Evolutionary conservation across 2,329 filamentous ascomycete genomes (phyloP).

Genomic region (Reticulascus tulasneorum): DNA sequence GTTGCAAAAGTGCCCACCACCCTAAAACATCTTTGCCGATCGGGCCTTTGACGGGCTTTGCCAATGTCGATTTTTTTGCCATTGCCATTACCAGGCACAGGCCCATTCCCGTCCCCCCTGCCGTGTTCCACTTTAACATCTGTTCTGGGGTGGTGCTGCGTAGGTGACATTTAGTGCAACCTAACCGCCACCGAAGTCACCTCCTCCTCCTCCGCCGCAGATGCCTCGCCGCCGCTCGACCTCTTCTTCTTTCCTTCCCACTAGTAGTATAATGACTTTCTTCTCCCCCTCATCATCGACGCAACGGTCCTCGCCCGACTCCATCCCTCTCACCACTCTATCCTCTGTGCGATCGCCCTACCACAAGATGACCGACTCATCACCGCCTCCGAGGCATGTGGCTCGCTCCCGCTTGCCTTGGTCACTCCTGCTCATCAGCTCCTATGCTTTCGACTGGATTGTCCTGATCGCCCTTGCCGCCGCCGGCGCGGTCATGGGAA

Average conservation of each 20-base stretch:
- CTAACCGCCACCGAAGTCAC: no score
- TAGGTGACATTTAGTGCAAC: no score
- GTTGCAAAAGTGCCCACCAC: no score
- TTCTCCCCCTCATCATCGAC: conserved; percentile 12
- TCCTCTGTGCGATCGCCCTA: conserved; percentile 13
- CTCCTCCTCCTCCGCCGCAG: not conserved
- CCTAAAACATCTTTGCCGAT: no score
- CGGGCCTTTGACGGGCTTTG: no score
- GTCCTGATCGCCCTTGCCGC: conserved; percentile 57
- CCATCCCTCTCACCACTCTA: conserved; percentile 13
- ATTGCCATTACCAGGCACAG: no score
- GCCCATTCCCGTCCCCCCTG: no score
- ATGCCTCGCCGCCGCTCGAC: conserved; percentile 5
- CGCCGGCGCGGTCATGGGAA: conserved; percentile 56
- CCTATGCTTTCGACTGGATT: conserved; percentile 73
- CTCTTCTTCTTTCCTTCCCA: conserved; percentile 4
- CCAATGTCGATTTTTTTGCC: no score
- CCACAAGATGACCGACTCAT: conserved; percentile 27
- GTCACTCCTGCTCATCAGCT: conserved; percentile 40
- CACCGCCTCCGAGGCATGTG: conserved; percentile 4
- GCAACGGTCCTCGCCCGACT: no score
- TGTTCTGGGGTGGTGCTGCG: no score
- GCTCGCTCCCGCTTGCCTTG: conserved; percentile 10
- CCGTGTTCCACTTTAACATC: no score
- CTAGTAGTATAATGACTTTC: conserved; percentile 1